phyloP scores from a whole-genome alignment of 2,329 filamentous ascomycete genomes.

The Colletotrichum zoysiae region DNA sequence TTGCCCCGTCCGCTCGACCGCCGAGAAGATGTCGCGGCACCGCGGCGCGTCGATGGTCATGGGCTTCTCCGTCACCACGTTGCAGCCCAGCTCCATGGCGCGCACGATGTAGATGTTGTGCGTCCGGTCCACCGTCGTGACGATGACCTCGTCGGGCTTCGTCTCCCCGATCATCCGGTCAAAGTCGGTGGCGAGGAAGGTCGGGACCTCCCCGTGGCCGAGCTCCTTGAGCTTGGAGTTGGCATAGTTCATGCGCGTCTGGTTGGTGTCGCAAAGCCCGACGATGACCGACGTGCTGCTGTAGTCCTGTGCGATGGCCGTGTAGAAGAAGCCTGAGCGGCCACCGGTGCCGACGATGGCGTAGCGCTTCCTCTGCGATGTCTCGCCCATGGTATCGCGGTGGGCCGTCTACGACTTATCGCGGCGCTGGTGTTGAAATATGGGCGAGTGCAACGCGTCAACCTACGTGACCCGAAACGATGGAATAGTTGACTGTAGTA shows the following conservation, averaged over 20 bases:
- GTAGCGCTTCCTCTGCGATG: slow-evolving; percentile 57
- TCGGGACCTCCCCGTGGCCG: slow-evolving; percentile 63
- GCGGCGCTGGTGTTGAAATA: neutral
- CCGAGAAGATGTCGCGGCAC: slow-evolving; percentile 66
- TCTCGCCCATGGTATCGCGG: slow-evolving; percentile 21
- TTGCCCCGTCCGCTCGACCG: slow-evolving; percentile 60
- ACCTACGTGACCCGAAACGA: neutral
- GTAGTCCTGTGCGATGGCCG: slow-evolving; percentile 67
- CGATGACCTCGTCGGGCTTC: slow-evolving; percentile 70
- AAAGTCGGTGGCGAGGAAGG: slow-evolving; percentile 66
- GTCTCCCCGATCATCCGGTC: slow-evolving; percentile 69
- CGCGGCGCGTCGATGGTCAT: slow-evolving; percentile 66
- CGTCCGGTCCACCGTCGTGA: slow-evolving; percentile 73
- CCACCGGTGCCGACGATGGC: slow-evolving; percentile 71
- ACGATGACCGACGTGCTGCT: slow-evolving; percentile 63
- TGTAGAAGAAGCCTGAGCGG: slow-evolving; percentile 72
- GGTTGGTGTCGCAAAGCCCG: slow-evolving; percentile 70
- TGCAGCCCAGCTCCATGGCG: slow-evolving; percentile 64
- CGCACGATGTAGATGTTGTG: slow-evolving; percentile 72
- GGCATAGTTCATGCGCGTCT: slow-evolving; percentile 69
- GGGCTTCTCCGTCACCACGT: slow-evolving; percentile 64
- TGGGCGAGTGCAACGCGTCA: neutral
- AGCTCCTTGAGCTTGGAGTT: slow-evolving; percentile 61
- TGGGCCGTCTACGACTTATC: neutral
- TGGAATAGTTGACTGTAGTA: neutral